A percentile compares a stretch with the other conserved stretches of the same genome.
These are phyloP conservation scores for Parietichytrium sp. DNA, from an alignment of 108 stramenopile genomes.

Conservation along the genomic window DNA sequence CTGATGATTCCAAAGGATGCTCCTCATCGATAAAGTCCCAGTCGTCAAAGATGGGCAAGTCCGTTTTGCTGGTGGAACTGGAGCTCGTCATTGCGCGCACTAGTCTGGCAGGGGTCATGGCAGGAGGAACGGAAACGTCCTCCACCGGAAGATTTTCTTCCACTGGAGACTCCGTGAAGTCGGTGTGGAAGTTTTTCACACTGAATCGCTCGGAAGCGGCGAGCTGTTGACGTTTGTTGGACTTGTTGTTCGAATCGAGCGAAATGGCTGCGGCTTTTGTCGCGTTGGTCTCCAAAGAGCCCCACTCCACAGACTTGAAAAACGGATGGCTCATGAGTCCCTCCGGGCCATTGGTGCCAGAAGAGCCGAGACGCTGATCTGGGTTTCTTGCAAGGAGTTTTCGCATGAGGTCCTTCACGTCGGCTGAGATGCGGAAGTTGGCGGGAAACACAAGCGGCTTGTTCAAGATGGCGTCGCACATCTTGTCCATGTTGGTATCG, in stretches of 20 bases:
- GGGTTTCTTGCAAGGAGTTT: not conserved
- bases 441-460: not conserved
- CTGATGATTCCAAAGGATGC: too few species aligned
- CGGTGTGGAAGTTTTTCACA: conserved; percentile 20
- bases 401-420: not conserved
- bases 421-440: not conserved
- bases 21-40: too few species aligned
- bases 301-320: conserved; percentile 85
- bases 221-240: not conserved
- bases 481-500: not conserved
- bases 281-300: conserved; percentile 62
- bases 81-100: too few species aligned
- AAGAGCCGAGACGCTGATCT: conserved; percentile 5
- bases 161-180: not conserved
- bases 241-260: not conserved
- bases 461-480: conserved; percentile 37
- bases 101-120: too few species aligned
- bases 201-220: not conserved
- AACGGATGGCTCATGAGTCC: conserved; percentile 74
- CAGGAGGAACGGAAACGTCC: too few species aligned
- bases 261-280: not conserved
- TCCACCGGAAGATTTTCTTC: too few species aligned
- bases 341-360: conserved; percentile 45
- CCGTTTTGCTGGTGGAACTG: too few species aligned
- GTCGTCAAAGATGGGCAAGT: too few species aligned